These are phyloP conservation scores for Calonectria hongkongensis DNA, from an alignment of 2,329 filamentous ascomycete species.

Conservation along the genomic window DNA sequence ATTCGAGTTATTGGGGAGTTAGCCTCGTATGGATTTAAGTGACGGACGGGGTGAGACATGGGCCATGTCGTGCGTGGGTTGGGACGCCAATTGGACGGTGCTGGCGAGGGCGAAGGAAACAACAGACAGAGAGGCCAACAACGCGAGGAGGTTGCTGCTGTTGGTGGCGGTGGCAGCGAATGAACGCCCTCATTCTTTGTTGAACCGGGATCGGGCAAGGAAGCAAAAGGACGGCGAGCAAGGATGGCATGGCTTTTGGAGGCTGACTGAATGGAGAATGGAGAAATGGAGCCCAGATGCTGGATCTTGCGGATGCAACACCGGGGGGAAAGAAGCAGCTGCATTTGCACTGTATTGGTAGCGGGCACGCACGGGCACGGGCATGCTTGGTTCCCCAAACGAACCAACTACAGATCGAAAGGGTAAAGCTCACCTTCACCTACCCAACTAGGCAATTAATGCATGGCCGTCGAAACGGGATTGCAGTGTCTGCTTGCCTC, in stretches of 20 bases:
- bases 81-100: conserved; percentile 28
- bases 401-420: conserved; percentile 23
- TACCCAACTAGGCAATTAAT: conserved; percentile 49
- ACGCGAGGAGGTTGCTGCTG: conserved; percentile 15
- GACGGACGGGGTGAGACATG: conserved; percentile 36
- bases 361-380: conserved; percentile 28
- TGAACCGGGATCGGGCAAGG: conserved; percentile 9
- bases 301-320: conserved; percentile 11
- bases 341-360: conserved; percentile 3
- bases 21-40: conserved; percentile 26
- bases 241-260: conserved; percentile 6
- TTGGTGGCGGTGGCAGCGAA: conserved; percentile 23
- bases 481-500: conserved; percentile 22
- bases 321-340: neutral
- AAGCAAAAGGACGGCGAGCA: conserved; percentile 13
- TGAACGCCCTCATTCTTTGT: conserved; percentile 6
- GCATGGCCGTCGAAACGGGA: conserved; percentile 8
- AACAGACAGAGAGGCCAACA: conserved; percentile 24
- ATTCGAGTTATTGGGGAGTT: conserved; percentile 31
- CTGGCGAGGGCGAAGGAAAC: conserved; percentile 28
- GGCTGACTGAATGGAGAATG: conserved; percentile 4
- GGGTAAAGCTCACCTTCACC: conserved; percentile 44
- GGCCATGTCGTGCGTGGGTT: conserved; percentile 25
- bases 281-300: conserved; percentile 12
- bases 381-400: conserved; percentile 17